Evolutionary conservation across 345 rosid species (phyloP), one percentile per base, ranked within the genome.

Genomic region (Turnera subulata): DNA sequence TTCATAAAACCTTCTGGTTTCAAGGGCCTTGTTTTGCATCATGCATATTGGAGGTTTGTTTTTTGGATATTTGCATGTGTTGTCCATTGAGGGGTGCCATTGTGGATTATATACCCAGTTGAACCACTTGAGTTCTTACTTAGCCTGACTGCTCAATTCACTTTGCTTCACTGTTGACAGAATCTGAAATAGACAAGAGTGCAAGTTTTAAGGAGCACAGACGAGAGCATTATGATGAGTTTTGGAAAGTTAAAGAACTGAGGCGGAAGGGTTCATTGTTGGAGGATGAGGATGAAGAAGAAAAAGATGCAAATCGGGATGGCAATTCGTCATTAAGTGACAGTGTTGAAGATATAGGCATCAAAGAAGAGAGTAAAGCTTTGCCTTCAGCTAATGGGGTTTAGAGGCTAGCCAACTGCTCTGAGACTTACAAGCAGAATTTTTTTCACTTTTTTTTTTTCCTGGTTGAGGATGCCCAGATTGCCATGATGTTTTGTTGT

Each of bases 151-250:
- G n/a, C n/a, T n/a, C n/a, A n/a, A n/a, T n/a, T n/a, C n/a, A n/a
- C 0, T 64, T 37, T 37, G 33, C 56, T 42, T 21, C 24, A 12
- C 33, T 63, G 50, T 40, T 48, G 2, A 16, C 75, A 85, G 85
- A 61, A 73, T 64, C 73, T 18, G 84, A 68, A 64, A 24, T 69
- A 6, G 84, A 58, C 43, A 72, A 61, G 62, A 74, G 64, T 61
- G 68, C 51, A 65, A 78, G 76, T 52, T 93, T 93, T 69, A 84
- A 57, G 70, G 96, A 85, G 71, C 99, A 71, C 26, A 79, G 99
- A 64, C 74, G 79, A 66, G 92, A 72, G 38, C 99, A 94, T 60
- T 94, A 94, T 53, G 79, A 94, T 54, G 97, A 94, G 80, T 88
- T 81, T 70, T 82, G 61, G 58, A 90, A 76, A 60, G 95, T 90